A percentile compares a stretch with the other conserved stretches of the same genome.
Evolutionary conservation across 2,329 filamentous ascomycete species (phyloP).

Genomic region (Colletotrichum simmondsii): DNA sequence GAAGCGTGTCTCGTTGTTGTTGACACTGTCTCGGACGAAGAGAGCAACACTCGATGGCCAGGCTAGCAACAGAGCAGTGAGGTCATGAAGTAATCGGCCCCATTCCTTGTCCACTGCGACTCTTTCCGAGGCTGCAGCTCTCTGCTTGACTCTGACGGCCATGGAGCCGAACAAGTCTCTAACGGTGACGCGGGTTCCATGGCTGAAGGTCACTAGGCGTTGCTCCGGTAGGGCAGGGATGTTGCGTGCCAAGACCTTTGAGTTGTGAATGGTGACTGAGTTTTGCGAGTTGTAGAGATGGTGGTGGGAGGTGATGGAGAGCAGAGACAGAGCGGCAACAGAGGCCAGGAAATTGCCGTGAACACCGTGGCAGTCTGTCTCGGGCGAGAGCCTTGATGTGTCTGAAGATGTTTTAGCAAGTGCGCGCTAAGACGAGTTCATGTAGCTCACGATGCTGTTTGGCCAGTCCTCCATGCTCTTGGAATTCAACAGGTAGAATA

Average conservation of each 20-base stretch:
- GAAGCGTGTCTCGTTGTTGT: constrained; percentile 51
- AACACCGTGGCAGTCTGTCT: constrained; percentile 67
- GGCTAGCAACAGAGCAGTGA: constrained; percentile 76
- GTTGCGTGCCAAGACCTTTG: constrained; percentile 72
- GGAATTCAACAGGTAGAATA: constrained; percentile 79
- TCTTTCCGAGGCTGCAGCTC: constrained; percentile 66
- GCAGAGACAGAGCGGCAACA: constrained; percentile 78
- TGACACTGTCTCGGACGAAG: constrained; percentile 63
- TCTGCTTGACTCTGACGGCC: constrained; percentile 89
- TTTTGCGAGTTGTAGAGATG: constrained; percentile 69
- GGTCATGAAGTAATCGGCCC: constrained; percentile 66
- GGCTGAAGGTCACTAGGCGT: constrained; percentile 61
- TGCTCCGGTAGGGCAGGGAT: constrained; percentile 70
- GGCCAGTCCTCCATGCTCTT: constrained; percentile 74
- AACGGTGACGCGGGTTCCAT: constrained; percentile 82
- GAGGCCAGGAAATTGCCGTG: constrained; percentile 83
- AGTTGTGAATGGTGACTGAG: constrained; percentile 76
- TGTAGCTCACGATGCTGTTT: constrained; percentile 75
- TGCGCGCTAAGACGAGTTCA: not conserved
- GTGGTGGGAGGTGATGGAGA: constrained; percentile 81
- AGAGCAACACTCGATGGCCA: constrained; percentile 71
- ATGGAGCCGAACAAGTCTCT: constrained; percentile 89
- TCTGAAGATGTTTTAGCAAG: constrained; percentile 58
- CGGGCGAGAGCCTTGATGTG: constrained; percentile 76
- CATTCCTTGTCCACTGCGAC: constrained; percentile 70